Evolutionary conservation across 2,329 filamentous ascomycete species (phyloP), one percentile per base, ranked within the genome.

Genomic region (Arthrobotrys pseudoclavata): DNA sequence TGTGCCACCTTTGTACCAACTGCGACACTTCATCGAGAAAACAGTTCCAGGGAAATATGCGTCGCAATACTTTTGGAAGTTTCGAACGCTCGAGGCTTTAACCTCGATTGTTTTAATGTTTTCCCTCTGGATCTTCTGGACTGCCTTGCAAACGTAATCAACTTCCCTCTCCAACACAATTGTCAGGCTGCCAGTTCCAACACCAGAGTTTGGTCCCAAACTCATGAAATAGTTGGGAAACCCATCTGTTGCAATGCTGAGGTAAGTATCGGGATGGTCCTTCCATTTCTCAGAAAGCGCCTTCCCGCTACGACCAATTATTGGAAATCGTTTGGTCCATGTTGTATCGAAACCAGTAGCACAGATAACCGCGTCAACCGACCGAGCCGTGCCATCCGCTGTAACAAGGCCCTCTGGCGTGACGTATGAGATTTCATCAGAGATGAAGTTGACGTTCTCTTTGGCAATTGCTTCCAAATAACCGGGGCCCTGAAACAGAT

Each of bases 331-430:
- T 2, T 87, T 87, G 6, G 84, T 81, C 81, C 88, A 88, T 0
- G 86, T 87, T 4, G 85, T 86, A 79, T 89, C 85, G 80, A 88
- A 89, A 0, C 87, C 87, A 0, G 87, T 89, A n/a, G 87, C 88
- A 75, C 87, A 88, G 57, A 90, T 84, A 22, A 90, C 86, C 12
- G 85, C 85, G 80, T 90, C 89, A 13, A 88, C 85, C 37, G 86
- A 84, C 63, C 87, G 81, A n/a, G 86, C 82, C 40, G 85, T 81
- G n/a, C 86, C 87, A 3, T 85, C 85, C 0, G 83, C 83, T 34
- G 88, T 83, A 81, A 86, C 82, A 60, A 89, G 82, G 13, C 88
- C 86, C n/a, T 85, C 84, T 10, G 84, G 82, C 1, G 87, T 85
- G 48, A 89, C 84, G 5, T 82, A 80, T 34, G 83, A 83, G 45